Percentiles rank a stretch among this genome's conserved stretches.
These are phyloP conservation scores for Entomortierella lignicola DNA, from an alignment of 192 early-diverging fungal species.

Conservation along the genomic window DNA sequence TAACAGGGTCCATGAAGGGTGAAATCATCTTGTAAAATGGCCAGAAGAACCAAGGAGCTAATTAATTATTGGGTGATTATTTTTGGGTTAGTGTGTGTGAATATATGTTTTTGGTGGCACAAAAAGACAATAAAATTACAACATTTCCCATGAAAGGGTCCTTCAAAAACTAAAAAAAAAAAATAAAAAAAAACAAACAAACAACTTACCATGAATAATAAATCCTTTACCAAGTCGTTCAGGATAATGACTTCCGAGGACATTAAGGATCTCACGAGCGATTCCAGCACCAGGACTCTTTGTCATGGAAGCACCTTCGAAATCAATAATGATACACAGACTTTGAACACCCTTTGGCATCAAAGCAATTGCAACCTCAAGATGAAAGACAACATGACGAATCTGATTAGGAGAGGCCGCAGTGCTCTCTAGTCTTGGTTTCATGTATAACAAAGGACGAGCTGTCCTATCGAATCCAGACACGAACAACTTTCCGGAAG, in stretches of 20 bases:
- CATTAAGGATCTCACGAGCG: constrained; percentile 82
- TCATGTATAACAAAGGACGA: constrained; percentile 82
- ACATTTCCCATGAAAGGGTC: no score
- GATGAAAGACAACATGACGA: constrained; percentile 82
- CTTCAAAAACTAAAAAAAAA: background rate
- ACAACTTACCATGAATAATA: constrained; percentile 70
- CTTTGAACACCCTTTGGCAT: constrained; percentile 84
- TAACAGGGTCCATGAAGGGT: constrained; percentile 94
- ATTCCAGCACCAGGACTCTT: constrained; percentile 78
- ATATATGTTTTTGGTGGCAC: no score
- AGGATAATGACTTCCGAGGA: constrained; percentile 90
- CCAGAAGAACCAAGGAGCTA: constrained; percentile 88
- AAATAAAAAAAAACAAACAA: background rate
- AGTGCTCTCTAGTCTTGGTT: constrained; percentile 84
- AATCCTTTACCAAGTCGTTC: constrained; percentile 81
- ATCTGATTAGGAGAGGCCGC: constrained; percentile 79
- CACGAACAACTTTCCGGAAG: constrained; percentile 86
- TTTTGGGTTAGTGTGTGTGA: no score
- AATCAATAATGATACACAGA: constrained; percentile 86
- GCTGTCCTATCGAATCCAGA: constrained; percentile 85
- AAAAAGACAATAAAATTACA: no score
- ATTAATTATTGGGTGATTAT: background rate
- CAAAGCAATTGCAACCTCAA: constrained; percentile 80
- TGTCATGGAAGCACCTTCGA: constrained; percentile 72
- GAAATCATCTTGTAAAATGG: constrained; percentile 85